Evolutionary conservation across 2,329 filamentous ascomycete species (phyloP).

Genomic region (Penicillium sp.): DNA sequence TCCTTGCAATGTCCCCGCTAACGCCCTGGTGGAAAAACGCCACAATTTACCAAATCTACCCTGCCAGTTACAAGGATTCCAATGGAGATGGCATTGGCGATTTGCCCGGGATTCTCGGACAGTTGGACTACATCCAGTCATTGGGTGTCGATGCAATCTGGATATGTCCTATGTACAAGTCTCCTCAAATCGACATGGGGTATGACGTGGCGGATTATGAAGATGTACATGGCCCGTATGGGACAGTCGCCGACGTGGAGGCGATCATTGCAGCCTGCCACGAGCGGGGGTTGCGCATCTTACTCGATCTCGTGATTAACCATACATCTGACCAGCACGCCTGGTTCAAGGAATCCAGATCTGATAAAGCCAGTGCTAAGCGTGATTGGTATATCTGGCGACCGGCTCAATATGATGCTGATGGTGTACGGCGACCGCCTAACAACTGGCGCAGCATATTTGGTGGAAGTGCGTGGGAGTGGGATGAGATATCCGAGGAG

Average conservation of each 20-base stretch:
- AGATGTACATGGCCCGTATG: constrained; percentile 61
- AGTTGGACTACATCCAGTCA: constrained; percentile 61
- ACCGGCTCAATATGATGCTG: constrained; percentile 47
- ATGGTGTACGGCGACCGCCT: constrained; percentile 63
- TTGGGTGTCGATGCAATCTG: constrained; percentile 67
- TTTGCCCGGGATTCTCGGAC: constrained; percentile 62
- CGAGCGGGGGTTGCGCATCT: constrained; percentile 62
- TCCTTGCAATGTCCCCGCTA: constrained; percentile 6
- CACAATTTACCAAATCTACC: constrained; percentile 35
- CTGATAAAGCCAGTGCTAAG: constrained; percentile 58
- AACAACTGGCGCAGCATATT: constrained; percentile 71
- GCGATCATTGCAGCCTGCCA: constrained; percentile 57
- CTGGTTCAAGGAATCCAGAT: constrained; percentile 66
- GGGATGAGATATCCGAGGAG: constrained; percentile 65
- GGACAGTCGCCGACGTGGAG: constrained; percentile 62
- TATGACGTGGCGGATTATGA: constrained; percentile 67
- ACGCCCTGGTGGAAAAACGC: constrained; percentile 40
- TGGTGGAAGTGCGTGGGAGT: constrained; percentile 64
- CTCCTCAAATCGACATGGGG: constrained; percentile 67
- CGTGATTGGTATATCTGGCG: constrained; percentile 64
- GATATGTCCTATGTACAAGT: constrained; percentile 66
- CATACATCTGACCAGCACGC: constrained; percentile 68
- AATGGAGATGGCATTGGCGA: constrained; percentile 63
- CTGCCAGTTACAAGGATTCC: constrained; percentile 48
- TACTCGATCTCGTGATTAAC: constrained; percentile 72